A percentile compares a stretch with the other conserved stretches of the same genome.
phyloP scores from a whole-genome alignment of 371 early-diverging fungal species.

The Apophysomyces elegans region DNA sequence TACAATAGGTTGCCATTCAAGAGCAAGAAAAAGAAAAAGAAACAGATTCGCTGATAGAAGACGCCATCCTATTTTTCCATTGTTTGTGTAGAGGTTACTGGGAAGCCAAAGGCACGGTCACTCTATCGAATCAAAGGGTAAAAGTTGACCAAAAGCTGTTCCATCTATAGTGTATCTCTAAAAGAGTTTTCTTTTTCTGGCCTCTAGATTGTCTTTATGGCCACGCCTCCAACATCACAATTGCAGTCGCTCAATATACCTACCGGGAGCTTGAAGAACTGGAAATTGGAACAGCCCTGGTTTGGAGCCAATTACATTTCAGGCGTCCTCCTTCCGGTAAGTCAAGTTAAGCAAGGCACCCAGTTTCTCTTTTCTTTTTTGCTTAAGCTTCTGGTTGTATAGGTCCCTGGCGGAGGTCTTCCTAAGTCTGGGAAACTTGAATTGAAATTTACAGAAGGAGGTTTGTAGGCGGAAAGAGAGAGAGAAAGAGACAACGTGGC shows the following conservation, averaged over 20 bases:
- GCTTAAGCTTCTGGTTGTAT: background rate
- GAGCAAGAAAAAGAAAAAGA: too few relatives aligned
- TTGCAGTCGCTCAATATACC: slow-evolving; percentile 55
- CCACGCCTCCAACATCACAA: slow-evolving; percentile 20
- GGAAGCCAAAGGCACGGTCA: slow-evolving; percentile 41
- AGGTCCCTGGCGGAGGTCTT: slow-evolving; percentile 58
- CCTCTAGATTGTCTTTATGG: slow-evolving; percentile 43
- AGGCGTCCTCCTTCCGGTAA: slow-evolving; percentile 49
- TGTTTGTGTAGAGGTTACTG: slow-evolving; percentile 25
- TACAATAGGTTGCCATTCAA: background rate
- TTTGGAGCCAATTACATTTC: slow-evolving; percentile 60
- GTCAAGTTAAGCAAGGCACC: background rate
- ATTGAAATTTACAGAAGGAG: slow-evolving; percentile 57
- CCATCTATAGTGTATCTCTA: background rate
- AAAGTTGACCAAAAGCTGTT: background rate
- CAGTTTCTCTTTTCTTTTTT: too few relatives aligned
- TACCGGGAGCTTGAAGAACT: slow-evolving; percentile 41
- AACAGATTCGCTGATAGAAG: too few relatives aligned
- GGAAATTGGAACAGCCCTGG: slow-evolving; percentile 60
- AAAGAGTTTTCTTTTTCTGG: background rate
- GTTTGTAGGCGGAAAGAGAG: slow-evolving; percentile 18
- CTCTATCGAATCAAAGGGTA: slow-evolving; percentile 56
- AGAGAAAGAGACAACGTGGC: too few relatives aligned
- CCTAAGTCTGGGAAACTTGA: slow-evolving; percentile 37
- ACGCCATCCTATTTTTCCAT: background rate